Conservation (phyloP, 441 rosid genomes). For the Brassica hybrid region DNA sequence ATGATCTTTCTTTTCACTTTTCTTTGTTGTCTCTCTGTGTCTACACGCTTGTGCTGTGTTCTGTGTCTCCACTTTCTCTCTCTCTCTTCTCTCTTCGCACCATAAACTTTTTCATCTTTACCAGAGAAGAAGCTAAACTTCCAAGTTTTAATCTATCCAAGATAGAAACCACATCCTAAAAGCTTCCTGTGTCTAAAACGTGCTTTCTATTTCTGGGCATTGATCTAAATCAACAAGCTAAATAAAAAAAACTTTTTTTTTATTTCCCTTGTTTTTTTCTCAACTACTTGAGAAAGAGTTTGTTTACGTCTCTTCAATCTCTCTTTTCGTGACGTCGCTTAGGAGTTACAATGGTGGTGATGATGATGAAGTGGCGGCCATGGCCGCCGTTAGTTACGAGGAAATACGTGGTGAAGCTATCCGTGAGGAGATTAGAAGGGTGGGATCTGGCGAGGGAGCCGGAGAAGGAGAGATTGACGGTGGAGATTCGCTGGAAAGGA, state of each 20-base stretch:
- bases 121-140: constrained; percentile 18
- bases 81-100: background rate
- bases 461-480: constrained; percentile 56
- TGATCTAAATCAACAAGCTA: constrained; percentile 14
- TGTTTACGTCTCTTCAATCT: background rate
- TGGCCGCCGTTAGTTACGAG: constrained; percentile 82
- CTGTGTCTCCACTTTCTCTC: constrained; percentile 41
- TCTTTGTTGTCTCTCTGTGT: constrained; percentile 33
- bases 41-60: constrained; percentile 40
- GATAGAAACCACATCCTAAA: no score
- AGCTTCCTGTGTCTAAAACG: no score
- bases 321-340: no score
- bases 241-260: background rate
- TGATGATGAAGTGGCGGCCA: constrained; percentile 99
- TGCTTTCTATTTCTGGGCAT: constrained; percentile 41
- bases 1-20: constrained; percentile 37
- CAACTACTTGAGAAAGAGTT: no score
- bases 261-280: no score
- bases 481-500: constrained; percentile 97
- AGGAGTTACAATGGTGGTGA: constrained; percentile 68
- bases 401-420: constrained; percentile 78
- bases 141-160: background rate
- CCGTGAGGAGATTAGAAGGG: constrained; percentile 75
- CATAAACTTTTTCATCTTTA: constrained; percentile 3
- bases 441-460: constrained; percentile 84